Percentiles rank a stretch among this genome's conserved stretches.
Evolutionary conservation across 192 early-diverging fungal species (phyloP).

Genomic region (Gaertneriomyces semiglobifer): DNA sequence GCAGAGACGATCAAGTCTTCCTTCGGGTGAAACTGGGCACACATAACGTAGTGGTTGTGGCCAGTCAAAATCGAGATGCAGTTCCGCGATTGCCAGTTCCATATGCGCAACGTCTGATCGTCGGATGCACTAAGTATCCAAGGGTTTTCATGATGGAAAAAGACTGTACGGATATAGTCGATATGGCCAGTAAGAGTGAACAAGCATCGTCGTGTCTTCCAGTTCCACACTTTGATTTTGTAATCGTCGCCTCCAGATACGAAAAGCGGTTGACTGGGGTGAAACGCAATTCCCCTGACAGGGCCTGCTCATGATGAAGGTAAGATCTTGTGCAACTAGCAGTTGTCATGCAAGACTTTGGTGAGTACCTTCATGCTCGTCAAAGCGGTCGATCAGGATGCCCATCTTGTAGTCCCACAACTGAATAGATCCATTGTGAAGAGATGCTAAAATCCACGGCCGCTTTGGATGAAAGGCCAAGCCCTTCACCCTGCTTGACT

Average conservation of each 20-base stretch:
- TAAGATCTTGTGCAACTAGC: not conserved
- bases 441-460: constrained; percentile 95
- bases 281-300: constrained; percentile 94
- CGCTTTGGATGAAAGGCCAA: constrained; percentile 95
- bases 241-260: constrained; percentile 99
- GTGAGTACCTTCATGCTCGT: constrained; percentile 92
- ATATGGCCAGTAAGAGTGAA: constrained; percentile 97
- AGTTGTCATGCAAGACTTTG: not conserved
- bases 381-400: constrained; percentile 93
- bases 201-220: constrained; percentile 92
- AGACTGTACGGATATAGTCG: constrained; percentile 96
- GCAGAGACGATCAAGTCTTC: constrained; percentile 96
- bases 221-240: constrained; percentile 99
- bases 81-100: constrained; percentile 99
- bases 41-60: constrained; percentile 99
- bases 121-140: constrained; percentile 97
- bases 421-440: constrained; percentile 97
- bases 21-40: constrained; percentile 96
- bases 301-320: constrained; percentile 62
- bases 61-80: constrained; percentile 97
- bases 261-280: constrained; percentile 93
- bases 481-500: constrained; percentile 91
- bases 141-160: constrained; percentile 96
- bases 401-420: constrained; percentile 99
- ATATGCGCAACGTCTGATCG: constrained; percentile 98